These are phyloP conservation scores for Aspergillus asperescens DNA, from an alignment of 495 filamentous ascomycete genomes.

Conservation along the genomic window DNA sequence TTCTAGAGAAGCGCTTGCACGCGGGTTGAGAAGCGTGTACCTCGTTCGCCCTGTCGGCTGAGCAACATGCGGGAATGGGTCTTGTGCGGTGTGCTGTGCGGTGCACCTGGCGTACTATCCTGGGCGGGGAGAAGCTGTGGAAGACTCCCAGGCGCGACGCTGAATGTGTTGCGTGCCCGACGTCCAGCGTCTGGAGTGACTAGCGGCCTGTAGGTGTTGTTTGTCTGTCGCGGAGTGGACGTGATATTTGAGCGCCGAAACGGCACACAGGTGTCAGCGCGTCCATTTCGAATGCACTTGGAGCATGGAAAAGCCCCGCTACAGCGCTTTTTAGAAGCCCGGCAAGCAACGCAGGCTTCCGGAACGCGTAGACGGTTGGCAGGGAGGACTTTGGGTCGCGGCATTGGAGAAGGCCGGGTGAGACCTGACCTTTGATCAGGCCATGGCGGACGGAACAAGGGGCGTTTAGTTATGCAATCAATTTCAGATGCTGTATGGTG, in stretches of 20 bases:
- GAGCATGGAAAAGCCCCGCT: constrained; percentile 38
- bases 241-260: constrained; percentile 8
- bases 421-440: background rate
- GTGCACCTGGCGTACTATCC: constrained; percentile 28
- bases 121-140: background rate
- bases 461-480: background rate
- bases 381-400: constrained; percentile 35
- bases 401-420: constrained; percentile 22
- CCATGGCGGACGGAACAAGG: background rate
- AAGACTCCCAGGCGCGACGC: background rate
- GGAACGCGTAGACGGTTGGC: constrained; percentile 33
- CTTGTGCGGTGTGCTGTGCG: constrained; percentile 34
- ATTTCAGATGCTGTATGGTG: background rate
- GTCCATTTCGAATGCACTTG: constrained; percentile 32
- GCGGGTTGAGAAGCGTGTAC: constrained; percentile 10
- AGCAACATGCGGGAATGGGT: constrained; percentile 38
- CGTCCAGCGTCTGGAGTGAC: background rate
- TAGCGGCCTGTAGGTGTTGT: background rate
- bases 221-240: background rate
- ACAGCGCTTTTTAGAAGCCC: constrained; percentile 38
- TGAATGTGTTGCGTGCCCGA: background rate
- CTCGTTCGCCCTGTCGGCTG: constrained; percentile 35
- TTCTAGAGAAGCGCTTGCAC: background rate
- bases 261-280: constrained; percentile 29
- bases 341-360: constrained; percentile 35